These are phyloP conservation scores for Boechera stricta DNA, from an alignment of 345 rosid genomes.

Conservation along the genomic window DNA sequence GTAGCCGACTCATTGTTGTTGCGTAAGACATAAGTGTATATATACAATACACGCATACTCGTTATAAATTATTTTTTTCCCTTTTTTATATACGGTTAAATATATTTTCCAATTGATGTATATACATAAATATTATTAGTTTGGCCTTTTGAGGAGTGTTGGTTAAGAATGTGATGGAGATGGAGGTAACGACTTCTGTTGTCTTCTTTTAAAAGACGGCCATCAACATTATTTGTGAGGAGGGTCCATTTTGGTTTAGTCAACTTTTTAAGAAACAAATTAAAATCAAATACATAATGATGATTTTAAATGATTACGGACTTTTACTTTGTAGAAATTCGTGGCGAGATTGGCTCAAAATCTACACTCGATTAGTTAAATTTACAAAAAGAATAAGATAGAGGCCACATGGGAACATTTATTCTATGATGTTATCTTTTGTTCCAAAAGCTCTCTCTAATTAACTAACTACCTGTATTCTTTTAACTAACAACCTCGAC, in stretches of 20 bases:
- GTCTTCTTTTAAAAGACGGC: slow-evolving; percentile 30
- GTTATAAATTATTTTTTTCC: not conserved
- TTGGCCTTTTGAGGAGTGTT: slow-evolving; percentile 18
- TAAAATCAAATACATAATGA: slow-evolving; percentile 22
- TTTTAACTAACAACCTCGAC: slow-evolving; percentile 2
- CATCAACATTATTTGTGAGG: slow-evolving; percentile 22
- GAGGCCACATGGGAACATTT: slow-evolving; percentile 33
- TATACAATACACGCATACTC: slow-evolving; percentile 2
- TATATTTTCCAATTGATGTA: not conserved
- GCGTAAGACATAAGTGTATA: not conserved
- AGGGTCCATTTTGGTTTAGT: slow-evolving; percentile 33
- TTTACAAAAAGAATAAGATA: slow-evolving; percentile 6
- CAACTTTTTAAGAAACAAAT: slow-evolving; percentile 20
- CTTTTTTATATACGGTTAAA: not conserved
- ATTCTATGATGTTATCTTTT: not conserved
- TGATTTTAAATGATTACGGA: slow-evolving; percentile 2
- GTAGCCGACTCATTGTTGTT: slow-evolving; percentile 27
- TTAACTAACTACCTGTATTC: not conserved
- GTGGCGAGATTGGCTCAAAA: slow-evolving; percentile 47
- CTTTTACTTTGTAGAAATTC: slow-evolving; percentile 36
- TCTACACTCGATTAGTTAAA: slow-evolving; percentile 8
- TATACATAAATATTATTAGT: not conserved
- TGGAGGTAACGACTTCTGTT: slow-evolving; percentile 24
- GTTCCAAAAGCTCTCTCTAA: not conserved
- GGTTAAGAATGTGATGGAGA: slow-evolving; percentile 35